Percentiles rank a stretch among this genome's conserved stretches.
These are phyloP conservation scores for Fusarium hostae DNA, from an alignment of 2,329 filamentous ascomycete species.

Conservation along the genomic window DNA sequence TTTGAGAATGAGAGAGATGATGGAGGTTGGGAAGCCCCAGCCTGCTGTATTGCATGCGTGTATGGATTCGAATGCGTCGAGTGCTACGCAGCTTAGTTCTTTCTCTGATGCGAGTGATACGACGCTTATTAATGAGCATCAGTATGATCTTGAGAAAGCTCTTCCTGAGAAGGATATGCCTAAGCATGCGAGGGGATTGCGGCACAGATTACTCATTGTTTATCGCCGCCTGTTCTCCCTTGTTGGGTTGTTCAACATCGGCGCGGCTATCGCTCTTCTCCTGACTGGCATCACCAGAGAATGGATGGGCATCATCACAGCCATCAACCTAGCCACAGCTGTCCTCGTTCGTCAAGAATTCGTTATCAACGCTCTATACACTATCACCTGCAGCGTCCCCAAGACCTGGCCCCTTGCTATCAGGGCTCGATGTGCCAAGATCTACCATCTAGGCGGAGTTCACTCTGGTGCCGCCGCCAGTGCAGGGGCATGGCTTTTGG, in stretches of 20 bases:
- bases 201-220: constrained; percentile 60
- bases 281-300: constrained; percentile 49
- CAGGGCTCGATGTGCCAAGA: constrained; percentile 58
- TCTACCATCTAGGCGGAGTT: constrained; percentile 63
- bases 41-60: constrained; percentile 29
- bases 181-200: constrained; percentile 53
- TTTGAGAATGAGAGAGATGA: constrained; percentile 42
- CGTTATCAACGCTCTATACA: constrained; percentile 63
- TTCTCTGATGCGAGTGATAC: constrained; percentile 31
- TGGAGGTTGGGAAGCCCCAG: constrained; percentile 11
- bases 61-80: constrained; percentile 46
- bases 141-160: constrained; percentile 45
- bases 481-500: constrained; percentile 60
- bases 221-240: constrained; percentile 68
- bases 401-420: constrained; percentile 60
- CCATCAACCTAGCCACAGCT: constrained; percentile 60
- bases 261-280: constrained; percentile 58
- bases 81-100: constrained; percentile 36
- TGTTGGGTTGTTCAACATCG: constrained; percentile 62
- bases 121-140: constrained; percentile 39
- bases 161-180: constrained; percentile 56
- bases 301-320: constrained; percentile 55
- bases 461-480: constrained; percentile 62
- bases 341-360: constrained; percentile 65
- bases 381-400: constrained; percentile 57